Base-by-base conservation (phyloP, 306 rosid species). In the Alnus rubra region DNA sequence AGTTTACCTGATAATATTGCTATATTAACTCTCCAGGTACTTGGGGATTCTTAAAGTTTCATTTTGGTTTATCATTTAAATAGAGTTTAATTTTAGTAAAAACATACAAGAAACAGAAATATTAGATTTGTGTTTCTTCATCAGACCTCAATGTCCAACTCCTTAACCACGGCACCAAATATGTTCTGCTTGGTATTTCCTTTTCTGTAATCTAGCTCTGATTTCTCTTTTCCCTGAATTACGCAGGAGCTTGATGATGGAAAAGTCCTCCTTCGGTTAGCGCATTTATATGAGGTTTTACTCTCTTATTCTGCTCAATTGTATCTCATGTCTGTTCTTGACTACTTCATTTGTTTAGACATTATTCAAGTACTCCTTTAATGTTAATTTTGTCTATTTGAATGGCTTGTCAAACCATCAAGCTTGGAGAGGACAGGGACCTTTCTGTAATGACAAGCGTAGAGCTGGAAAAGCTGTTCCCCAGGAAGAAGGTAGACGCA, bases 371-470 rank as follows among this genome's bases (percentile, higher is more conserved):
- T 67, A 49, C 65, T 30, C 76, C 15, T 77, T 10, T 35, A n/a
- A 62, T 78, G 72, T 73, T 72, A 16, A 79, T 50, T 64, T 49
- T 39, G 47, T 51, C 59, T 74, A 33, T 67, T 71, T 81, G 69
- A 14, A 84, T 81, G 82, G 60, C 82, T 55, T 81, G 44, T 78
- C 75, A 75, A 87, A 67, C 79, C 63, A 74, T 84, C 18, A 58
- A 92, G 98, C 79, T 78, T 56, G 91, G 89, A 65, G 98, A 94
- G 90, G 98, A 92, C 91, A 94, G 78, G 85, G 87, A 92, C 68
- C 84, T 85, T 81, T 94, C 98, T 4, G 83, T 68, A 69, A 35
- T 63, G 78, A 86, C 92, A 18, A 89, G 84, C 42, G 97, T 94
- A 75, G 94, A 92, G 80, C 84, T 94, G 81, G 86, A 80, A 87